Percentiles rank a stretch among this genome's conserved stretches.
Conservation (phyloP, 371 early-diverging fungal species). For the Mortierella sp. region DNA sequence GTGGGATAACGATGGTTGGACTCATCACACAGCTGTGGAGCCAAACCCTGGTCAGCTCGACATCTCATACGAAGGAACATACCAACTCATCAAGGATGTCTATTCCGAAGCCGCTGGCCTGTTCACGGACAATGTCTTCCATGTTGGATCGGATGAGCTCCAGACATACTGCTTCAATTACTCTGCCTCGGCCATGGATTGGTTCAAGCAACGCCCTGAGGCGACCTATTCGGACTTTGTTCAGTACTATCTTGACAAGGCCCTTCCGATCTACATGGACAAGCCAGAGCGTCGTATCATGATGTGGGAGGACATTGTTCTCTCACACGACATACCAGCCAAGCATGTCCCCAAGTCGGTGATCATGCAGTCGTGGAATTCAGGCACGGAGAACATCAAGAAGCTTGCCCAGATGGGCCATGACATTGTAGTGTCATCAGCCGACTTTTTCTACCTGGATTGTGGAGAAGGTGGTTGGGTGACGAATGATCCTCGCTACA, state of each 20-base stretch:
- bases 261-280: constrained; percentile 52
- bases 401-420: constrained; percentile 62
- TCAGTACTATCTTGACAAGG: constrained; percentile 50
- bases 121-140: constrained; percentile 77
- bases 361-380: constrained; percentile 69
- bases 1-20: constrained; percentile 63
- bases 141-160: constrained; percentile 85
- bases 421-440: constrained; percentile 65
- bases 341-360: constrained; percentile 57
- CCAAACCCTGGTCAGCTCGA: constrained; percentile 85
- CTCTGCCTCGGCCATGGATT: constrained; percentile 43
- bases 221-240: constrained; percentile 37
- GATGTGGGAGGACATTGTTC: constrained; percentile 52
- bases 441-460: constrained; percentile 76
- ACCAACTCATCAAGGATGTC: constrained; percentile 67
- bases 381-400: constrained; percentile 57
- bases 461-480: constrained; percentile 72
- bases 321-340: constrained; percentile 40
- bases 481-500: constrained; percentile 49
- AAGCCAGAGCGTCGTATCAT: constrained; percentile 53
- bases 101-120: constrained; percentile 66
- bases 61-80: constrained; percentile 65
- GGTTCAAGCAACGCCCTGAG: constrained; percentile 44
- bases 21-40: constrained; percentile 57
- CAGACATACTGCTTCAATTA: constrained; percentile 72